A percentile compares a stretch with the other conserved stretches of the same genome.
phyloP scores from a whole-genome alignment of 441 rosid species.

The Populus tomentosa region DNA sequence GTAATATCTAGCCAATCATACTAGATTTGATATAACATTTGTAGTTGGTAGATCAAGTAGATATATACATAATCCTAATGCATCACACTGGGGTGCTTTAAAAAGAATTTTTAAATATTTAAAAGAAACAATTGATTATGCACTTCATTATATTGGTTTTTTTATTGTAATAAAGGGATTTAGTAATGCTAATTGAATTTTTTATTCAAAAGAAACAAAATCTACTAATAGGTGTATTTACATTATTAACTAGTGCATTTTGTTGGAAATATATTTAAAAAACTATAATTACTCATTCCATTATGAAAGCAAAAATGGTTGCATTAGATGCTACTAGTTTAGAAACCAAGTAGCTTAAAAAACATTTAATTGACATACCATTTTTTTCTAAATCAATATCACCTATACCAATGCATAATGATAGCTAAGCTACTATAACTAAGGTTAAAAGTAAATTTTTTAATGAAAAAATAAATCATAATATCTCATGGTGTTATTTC shows the following conservation, averaged over 20 bases:
- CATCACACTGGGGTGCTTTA: neutral
- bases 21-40: neutral
- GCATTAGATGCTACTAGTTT: neutral
- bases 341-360: conserved; percentile 21
- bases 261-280: neutral
- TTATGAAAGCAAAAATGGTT: neutral
- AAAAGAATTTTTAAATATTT: neutral
- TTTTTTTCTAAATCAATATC: neutral
- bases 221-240: neutral
- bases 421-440: neutral
- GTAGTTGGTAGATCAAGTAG: neutral
- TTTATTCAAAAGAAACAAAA: neutral
- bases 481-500: too few species aligned
- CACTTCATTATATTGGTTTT: neutral
- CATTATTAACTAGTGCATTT: neutral
- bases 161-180: neutral
- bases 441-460: neutral
- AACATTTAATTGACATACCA: neutral
- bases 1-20: neutral
- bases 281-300: neutral
- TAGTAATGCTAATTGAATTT: neutral
- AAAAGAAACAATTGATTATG: neutral
- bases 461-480: too few species aligned
- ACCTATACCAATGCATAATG: neutral
- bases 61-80: neutral